Conservation (phyloP, 352 stramenopile genomes). For the Phytophthora brassicae region DNA sequence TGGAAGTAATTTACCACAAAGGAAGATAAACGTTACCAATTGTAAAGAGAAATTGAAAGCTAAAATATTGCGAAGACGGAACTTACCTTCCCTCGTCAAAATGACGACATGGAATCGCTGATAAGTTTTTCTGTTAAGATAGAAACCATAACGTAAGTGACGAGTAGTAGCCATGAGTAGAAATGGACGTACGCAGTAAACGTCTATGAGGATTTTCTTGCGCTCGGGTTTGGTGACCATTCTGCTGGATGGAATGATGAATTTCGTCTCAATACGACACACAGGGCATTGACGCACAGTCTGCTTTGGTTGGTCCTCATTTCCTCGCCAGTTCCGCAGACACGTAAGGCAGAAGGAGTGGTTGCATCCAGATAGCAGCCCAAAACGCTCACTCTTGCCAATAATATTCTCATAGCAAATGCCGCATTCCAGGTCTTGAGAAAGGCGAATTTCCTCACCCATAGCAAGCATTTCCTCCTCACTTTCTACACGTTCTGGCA, state of each 20-base stretch:
- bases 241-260: conserved; percentile 83
- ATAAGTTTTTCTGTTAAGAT: conserved; percentile 54
- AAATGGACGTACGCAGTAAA: conserved; percentile 57
- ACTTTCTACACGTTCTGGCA: conserved; percentile 42
- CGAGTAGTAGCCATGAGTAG: not conserved
- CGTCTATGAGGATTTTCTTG: conserved; percentile 67
- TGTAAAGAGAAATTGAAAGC: not conserved
- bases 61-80: conserved; percentile 5
- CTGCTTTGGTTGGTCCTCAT: conserved; percentile 68
- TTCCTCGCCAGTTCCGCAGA: conserved; percentile 76
- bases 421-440: conserved; percentile 75
- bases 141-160: conserved; percentile 9
- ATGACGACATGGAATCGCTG: conserved; percentile 77
- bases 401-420: conserved; percentile 87
- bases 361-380: conserved; percentile 74
- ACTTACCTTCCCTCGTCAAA: conserved; percentile 80
- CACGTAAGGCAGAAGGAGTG: conserved; percentile 86
- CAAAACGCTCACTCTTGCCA: conserved; percentile 76
- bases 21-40: conserved; percentile 4
- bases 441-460: conserved; percentile 65
- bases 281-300: conserved; percentile 78
- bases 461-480: conserved; percentile 55
- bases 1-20: conserved; percentile 29
- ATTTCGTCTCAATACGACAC: conserved; percentile 77
- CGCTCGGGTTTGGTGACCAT: conserved; percentile 68